These are phyloP conservation scores for Sclerotinia trifoliorum DNA, from an alignment of 2,329 filamentous ascomycete genomes.

Conservation along the genomic window DNA sequence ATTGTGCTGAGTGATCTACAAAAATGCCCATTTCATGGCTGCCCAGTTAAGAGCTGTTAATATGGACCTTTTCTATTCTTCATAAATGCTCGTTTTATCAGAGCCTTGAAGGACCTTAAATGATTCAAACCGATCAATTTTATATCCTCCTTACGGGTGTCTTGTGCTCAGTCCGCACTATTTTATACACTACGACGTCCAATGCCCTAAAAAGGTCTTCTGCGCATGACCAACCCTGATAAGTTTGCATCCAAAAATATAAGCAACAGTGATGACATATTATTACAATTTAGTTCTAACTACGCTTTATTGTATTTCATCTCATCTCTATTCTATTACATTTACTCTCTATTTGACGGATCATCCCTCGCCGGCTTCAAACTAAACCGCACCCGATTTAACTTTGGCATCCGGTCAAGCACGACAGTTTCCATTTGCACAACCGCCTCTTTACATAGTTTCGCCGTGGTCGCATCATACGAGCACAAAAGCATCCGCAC, in stretches of 20 bases:
- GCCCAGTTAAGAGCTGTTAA: not conserved
- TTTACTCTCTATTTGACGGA: not conserved
- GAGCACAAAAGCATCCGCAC: slow-evolving; percentile 37
- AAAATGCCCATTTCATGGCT: not conserved
- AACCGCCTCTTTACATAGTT: slow-evolving; percentile 28
- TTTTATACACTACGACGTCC: too few relatives aligned
- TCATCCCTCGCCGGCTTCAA: not conserved
- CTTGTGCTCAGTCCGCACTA: too few relatives aligned
- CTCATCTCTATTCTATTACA: not conserved
- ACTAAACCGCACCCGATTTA: slow-evolving; percentile 21
- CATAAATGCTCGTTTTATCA: not conserved
- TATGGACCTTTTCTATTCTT: not conserved
- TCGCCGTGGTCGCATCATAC: slow-evolving; percentile 28
- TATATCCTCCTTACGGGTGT: not conserved
- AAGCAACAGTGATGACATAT: too few relatives aligned
- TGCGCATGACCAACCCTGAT: too few relatives aligned
- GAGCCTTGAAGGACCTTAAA: not conserved
- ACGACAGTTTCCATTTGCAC: slow-evolving; percentile 27
- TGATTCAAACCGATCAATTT: not conserved
- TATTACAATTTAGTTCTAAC: too few relatives aligned
- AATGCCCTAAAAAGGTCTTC: too few relatives aligned
- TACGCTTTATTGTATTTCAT: too few relatives aligned
- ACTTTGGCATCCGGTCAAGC: slow-evolving; percentile 24
- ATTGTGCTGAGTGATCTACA: not conserved
- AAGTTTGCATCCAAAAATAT: too few relatives aligned